phyloP scores from a whole-genome alignment of 2,329 filamentous ascomycete genomes.

The Dothideomycetes sp. region DNA sequence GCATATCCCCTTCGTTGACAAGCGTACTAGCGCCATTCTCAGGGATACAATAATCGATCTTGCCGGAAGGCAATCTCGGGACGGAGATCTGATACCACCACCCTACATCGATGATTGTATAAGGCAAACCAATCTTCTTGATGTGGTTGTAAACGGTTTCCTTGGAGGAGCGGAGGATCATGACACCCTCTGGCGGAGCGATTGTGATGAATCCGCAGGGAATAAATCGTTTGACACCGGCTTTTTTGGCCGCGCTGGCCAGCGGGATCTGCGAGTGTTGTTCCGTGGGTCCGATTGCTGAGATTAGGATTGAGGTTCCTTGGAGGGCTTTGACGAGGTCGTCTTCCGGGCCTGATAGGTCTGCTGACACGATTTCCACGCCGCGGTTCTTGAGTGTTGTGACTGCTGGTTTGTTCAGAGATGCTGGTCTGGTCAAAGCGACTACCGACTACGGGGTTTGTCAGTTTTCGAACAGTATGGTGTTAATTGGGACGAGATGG shows the following conservation, averaged over 20 bases:
- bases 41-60: constrained; percentile 34
- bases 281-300: constrained; percentile 17
- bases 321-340: constrained; percentile 35
- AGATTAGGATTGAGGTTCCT: constrained; percentile 29
- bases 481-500: too few species aligned
- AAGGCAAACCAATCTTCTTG: constrained; percentile 41
- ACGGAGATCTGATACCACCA: constrained; percentile 48
- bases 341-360: constrained; percentile 35
- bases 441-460: too few species aligned
- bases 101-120: constrained; percentile 50
- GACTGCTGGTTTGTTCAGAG: constrained; percentile 41
- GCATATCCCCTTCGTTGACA: constrained; percentile 37
- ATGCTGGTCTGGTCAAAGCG: too few species aligned
- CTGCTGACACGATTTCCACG: constrained; percentile 34
- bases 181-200: constrained; percentile 37
- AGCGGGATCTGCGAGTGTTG: constrained; percentile 21
- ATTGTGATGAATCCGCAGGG: constrained; percentile 30
- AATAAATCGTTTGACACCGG: constrained; percentile 26
- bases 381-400: constrained; percentile 33
- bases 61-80: constrained; percentile 37
- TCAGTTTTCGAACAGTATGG: too few species aligned
- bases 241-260: constrained; percentile 22
- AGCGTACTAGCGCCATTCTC: constrained; percentile 27
- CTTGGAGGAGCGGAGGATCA: constrained; percentile 38
- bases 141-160: constrained; percentile 43